Evolutionary conservation across 345 rosid genomes (phyloP).

Genomic region (Pugionium cornutum): DNA sequence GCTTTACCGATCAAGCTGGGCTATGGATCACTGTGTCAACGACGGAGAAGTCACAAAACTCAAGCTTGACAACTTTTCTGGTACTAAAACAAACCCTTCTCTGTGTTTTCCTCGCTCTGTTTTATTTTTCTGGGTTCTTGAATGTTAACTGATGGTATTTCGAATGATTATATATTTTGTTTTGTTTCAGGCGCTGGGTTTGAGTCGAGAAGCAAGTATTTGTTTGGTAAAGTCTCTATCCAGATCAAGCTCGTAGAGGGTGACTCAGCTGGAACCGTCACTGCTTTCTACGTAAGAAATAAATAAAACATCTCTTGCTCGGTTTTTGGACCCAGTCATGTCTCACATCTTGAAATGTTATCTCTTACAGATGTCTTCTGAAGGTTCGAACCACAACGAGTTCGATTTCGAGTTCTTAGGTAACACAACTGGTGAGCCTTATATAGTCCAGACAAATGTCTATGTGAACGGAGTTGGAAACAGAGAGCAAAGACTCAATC

Average conservation of each 20-base stretch:
- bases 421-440: conserved; percentile 90
- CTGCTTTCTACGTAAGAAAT: conserved; percentile 86
- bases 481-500: conserved; percentile 84
- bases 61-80: conserved; percentile 89
- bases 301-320: neutral
- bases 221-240: conserved; percentile 84
- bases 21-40: conserved; percentile 65
- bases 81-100: conserved; percentile 39
- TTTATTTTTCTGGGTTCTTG: neutral
- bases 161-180: neutral
- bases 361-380: conserved; percentile 84
- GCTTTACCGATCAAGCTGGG: conserved; percentile 85
- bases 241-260: conserved; percentile 98
- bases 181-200: conserved; percentile 85
- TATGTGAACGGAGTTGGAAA: conserved; percentile 93
- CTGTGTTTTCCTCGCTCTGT: neutral
- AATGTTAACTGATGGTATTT: neutral
- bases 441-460: conserved; percentile 81
- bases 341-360: conserved; percentile 1
- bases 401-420: conserved; percentile 97
- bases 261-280: conserved; percentile 98
- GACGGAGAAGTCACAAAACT: conserved; percentile 87
- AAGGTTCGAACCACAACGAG: conserved; percentile 87
- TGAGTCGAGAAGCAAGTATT: conserved; percentile 78
- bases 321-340: neutral